Evolutionary conservation across 1,139 yeast species (phyloP), one percentile per base, ranked within the genome.

Genomic region (Pichia sp.): DNA sequence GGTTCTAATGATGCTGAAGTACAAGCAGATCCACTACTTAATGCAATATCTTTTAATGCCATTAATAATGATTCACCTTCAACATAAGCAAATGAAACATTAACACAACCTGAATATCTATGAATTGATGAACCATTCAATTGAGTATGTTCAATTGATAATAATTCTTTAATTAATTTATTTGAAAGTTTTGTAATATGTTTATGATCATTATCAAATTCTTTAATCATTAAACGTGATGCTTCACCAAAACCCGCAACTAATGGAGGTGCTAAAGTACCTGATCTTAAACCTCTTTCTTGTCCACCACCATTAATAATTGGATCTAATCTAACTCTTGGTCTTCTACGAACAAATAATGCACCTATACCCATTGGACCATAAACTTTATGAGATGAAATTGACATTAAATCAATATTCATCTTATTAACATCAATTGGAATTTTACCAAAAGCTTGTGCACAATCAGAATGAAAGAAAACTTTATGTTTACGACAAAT

Each of bases 301-400:
- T 92, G 99, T 45, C 99, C 99, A 66, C 99, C 99, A 56, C 99
- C 99, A 51, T 89, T 84, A 55, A 92, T 85, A 49, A 92, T 72
- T 31, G 99, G 97, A 55, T 90, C 97, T 54, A 92, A 66, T 76
- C 99, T 83, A 44, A 94, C 98, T 69, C 99, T 82, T 54, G 99
- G 99, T 67, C 98, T 81, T 75, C 99, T 85, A 68, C 98, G 82
- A 35, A 94, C 92, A 62, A 78, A 92, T 57, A 90, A 73, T 16
- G 98, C 99, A 59, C 99, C 99, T 53, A 89, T 78, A 51, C 99
- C 99, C 77, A 83, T 92, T 54, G 99, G 99, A 5, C 98, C 99
- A 65, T 94, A 92, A 50, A 94, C 83, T 70, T 92, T 92, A 69
- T 92, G 99, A 4, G 96, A 90, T 0, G 96, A 87, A 50, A 92